Evolutionary conservation across 2,329 filamentous ascomycete genomes (phyloP).

Genomic region (Colletotrichum abscissum): DNA sequence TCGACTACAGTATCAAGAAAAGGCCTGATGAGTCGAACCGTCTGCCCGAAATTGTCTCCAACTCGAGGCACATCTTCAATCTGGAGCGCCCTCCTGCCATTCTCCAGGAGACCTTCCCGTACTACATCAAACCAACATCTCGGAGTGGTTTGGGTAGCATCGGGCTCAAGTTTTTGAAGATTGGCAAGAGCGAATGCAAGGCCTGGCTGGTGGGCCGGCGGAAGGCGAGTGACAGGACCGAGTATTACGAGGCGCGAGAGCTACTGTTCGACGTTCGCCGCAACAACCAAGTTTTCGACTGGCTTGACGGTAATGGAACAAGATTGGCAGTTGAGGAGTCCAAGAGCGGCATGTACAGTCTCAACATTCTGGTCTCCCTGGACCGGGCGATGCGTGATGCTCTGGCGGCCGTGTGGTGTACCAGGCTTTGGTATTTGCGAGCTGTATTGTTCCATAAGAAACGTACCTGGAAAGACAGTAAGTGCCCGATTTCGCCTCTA

Average conservation of each 20-base stretch:
- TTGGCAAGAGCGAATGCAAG: constrained; percentile 26
- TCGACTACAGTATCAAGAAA: constrained; percentile 44
- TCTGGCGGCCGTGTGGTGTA: constrained; percentile 49
- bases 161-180: constrained; percentile 8
- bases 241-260: constrained; percentile 38
- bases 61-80: constrained; percentile 47
- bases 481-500: neutral
- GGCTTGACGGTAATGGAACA: constrained; percentile 42
- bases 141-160: constrained; percentile 12
- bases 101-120: constrained; percentile 44
- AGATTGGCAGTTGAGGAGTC: constrained; percentile 47
- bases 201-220: constrained; percentile 36
- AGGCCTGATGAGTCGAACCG: neutral
- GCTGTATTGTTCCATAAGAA: constrained; percentile 34
- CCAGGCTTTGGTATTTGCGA: constrained; percentile 48
- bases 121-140: constrained; percentile 38
- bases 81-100: constrained; percentile 45
- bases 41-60: constrained; percentile 41
- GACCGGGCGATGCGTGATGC: constrained; percentile 44
- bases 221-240: constrained; percentile 2
- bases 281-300: constrained; percentile 43
- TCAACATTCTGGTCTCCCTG: constrained; percentile 47
- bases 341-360: constrained; percentile 41
- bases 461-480: constrained; percentile 27
- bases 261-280: constrained; percentile 44